Evolutionary conservation across 306 rosid genomes (phyloP).

Genomic region (Cajanus cajan): DNA sequence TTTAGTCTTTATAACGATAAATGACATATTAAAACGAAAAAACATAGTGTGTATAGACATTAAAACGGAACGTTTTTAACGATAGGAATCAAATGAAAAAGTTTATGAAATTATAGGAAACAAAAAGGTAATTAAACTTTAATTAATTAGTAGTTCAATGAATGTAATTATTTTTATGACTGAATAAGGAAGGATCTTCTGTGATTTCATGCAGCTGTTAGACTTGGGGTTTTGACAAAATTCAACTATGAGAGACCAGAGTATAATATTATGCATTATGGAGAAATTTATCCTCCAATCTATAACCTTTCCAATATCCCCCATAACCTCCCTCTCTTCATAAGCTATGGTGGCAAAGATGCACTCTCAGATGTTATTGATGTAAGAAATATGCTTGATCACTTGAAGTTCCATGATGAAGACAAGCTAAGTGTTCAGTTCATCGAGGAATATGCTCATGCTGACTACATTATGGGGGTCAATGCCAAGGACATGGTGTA

Average conservation of each 20-base stretch:
- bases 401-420: neutral
- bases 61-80: no score
- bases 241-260: neutral
- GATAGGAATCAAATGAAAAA: no score
- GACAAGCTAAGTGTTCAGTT: neutral
- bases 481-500: neutral
- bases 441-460: neutral
- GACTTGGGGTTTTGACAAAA: neutral
- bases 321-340: neutral
- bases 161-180: neutral
- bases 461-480: neutral
- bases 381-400: neutral
- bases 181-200: neutral
- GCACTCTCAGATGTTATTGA: neutral
- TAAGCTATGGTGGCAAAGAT: neutral
- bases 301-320: neutral
- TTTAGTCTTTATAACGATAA: no score
- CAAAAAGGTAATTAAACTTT: no score
- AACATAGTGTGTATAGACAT: no score
- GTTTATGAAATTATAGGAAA: no score
- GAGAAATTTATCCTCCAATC: neutral
- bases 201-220: neutral
- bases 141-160: neutral
- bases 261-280: neutral
- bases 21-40: no score